phyloP scores from a whole-genome alignment of 345 rosid species.

The Citrus hindsii region DNA sequence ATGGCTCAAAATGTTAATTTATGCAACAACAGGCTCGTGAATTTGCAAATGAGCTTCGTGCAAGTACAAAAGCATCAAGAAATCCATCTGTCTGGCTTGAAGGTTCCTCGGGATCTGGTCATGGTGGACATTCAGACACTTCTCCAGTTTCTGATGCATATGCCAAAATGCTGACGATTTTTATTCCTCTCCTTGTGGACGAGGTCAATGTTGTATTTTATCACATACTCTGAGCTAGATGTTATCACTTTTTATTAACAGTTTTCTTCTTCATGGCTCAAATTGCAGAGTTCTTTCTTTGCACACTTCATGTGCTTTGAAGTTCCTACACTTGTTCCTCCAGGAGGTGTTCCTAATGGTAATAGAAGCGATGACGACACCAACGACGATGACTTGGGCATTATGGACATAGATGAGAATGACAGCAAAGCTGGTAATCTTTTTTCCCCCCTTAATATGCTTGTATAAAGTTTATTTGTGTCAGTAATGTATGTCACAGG shows the following conservation, averaged over 20 bases:
- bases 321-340: conserved; percentile 93
- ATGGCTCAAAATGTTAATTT: conserved; percentile 6
- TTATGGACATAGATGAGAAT: conserved; percentile 87
- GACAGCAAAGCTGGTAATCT: conserved; percentile 67
- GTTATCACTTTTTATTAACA: conserved; percentile 11
- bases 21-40: conserved; percentile 86
- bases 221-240: conserved; percentile 8
- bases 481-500: conserved; percentile 5
- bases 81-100: conserved; percentile 97
- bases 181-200: conserved; percentile 97
- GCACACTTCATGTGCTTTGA: conserved; percentile 99
- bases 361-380: conserved; percentile 49
- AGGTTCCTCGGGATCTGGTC: conserved; percentile 80
- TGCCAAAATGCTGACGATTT: conserved; percentile 94
- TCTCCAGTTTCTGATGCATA: conserved; percentile 95
- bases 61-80: conserved; percentile 94
- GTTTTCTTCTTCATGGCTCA: conserved; percentile 22
- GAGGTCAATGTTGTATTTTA: conserved; percentile 52
- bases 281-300: conserved; percentile 93
- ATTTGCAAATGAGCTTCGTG: conserved; percentile 99
- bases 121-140: conserved; percentile 71
- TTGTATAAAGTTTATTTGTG: conserved; percentile 12
- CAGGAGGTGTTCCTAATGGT: conserved; percentile 67
- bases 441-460: conserved; percentile 1
- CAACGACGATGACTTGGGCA: conserved; percentile 89